phyloP scores from a whole-genome alignment of 2,329 filamentous ascomycete genomes.

The Calonectria multiphialidica region DNA sequence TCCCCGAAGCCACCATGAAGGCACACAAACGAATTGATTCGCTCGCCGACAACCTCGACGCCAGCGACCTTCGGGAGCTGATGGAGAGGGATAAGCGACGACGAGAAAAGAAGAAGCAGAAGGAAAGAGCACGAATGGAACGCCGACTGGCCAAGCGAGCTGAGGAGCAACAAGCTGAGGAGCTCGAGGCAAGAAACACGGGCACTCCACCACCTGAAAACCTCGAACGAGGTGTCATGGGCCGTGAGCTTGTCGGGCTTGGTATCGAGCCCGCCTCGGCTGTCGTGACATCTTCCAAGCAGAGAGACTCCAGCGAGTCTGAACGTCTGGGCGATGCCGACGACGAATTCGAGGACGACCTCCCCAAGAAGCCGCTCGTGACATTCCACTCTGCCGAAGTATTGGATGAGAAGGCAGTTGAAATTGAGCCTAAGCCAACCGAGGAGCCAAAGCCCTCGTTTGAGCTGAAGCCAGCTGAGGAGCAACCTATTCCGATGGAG shows the following conservation, averaged over 20 bases:
- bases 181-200: slow-evolving; percentile 64
- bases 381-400: slow-evolving; percentile 48
- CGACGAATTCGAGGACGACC: slow-evolving; percentile 28
- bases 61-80: slow-evolving; percentile 85
- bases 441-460: slow-evolving; percentile 17
- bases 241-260: slow-evolving; percentile 68
- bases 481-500: slow-evolving; percentile 39
- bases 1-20: slow-evolving; percentile 71
- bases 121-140: slow-evolving; percentile 76
- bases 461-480: not conserved
- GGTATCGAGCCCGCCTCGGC: slow-evolving; percentile 68
- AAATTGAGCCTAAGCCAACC: not conserved
- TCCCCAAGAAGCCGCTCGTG: slow-evolving; percentile 39
- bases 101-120: slow-evolving; percentile 78
- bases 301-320: slow-evolving; percentile 46
- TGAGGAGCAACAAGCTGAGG: slow-evolving; percentile 73
- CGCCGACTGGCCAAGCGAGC: slow-evolving; percentile 74
- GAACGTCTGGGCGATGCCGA: slow-evolving; percentile 41
- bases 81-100: slow-evolving; percentile 91
- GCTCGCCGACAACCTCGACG: slow-evolving; percentile 87
- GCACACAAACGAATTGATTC: slow-evolving; percentile 74
- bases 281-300: slow-evolving; percentile 68
- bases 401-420: slow-evolving; percentile 18
- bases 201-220: slow-evolving; percentile 67
- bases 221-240: slow-evolving; percentile 71